Evolutionary conservation across 345 rosid species (phyloP).

Genomic region (Salix brachista): DNA sequence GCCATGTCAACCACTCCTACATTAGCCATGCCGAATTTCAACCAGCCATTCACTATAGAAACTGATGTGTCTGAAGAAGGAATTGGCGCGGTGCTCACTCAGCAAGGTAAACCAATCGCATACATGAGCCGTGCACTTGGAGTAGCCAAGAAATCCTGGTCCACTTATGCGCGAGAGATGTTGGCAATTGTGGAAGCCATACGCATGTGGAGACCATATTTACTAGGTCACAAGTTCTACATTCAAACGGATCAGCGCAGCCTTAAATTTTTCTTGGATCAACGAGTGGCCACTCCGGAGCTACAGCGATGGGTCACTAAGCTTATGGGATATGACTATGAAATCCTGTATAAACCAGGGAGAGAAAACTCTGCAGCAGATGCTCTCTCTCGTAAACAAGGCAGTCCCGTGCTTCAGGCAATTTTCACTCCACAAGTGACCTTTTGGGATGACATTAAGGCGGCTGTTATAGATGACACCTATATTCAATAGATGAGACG

Average conservation of each 20-base stretch:
- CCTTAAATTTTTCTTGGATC: background rate
- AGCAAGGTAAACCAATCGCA: too few relatives aligned
- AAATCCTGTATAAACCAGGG: too few relatives aligned
- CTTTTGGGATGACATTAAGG: too few relatives aligned
- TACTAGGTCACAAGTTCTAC: background rate
- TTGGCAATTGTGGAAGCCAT: background rate
- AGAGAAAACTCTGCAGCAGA: too few relatives aligned
- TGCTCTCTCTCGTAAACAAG: too few relatives aligned
- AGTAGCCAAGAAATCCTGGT: too few relatives aligned
- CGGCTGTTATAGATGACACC: rapidly evolving
- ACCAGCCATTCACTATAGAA: background rate
- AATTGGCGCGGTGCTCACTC: background rate
- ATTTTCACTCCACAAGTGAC: too few relatives aligned
- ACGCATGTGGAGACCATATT: background rate
- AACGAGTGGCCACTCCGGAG: background rate
- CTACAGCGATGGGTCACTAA: background rate
- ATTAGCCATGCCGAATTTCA: background rate
- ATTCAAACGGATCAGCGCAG: background rate
- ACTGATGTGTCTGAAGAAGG: background rate
- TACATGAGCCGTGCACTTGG: too few relatives aligned
- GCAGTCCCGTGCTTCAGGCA: too few relatives aligned
- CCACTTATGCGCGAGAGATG: background rate
- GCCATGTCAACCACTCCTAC: background rate
- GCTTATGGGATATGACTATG: background rate
- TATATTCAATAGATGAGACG: too few relatives aligned